phyloP scores from a whole-genome alignment of 768 basidiomycete species.

The Tephrocybe sp. region DNA sequence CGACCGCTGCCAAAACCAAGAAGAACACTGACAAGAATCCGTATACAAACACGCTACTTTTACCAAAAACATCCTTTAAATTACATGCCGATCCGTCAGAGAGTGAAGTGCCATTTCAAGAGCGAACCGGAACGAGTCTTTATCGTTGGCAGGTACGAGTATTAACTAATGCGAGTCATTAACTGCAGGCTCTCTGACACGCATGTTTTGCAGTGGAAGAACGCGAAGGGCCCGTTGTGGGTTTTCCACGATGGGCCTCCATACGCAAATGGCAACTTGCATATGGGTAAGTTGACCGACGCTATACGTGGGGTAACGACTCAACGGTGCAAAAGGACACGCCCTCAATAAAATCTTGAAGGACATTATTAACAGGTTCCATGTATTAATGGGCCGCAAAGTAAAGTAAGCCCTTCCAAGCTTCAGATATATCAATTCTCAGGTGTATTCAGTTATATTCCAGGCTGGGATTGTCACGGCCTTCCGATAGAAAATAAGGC shows the following conservation, averaged over 20 bases:
- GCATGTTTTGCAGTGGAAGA: constrained; percentile 48
- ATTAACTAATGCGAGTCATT: not conserved
- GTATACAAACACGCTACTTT: constrained; percentile 59
- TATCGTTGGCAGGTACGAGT: constrained; percentile 74
- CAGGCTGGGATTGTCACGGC: constrained; percentile 98
- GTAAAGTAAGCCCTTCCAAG: constrained; percentile 62
- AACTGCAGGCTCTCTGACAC: not conserved
- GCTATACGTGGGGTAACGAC: not conserved
- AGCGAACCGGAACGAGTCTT: constrained; percentile 66
- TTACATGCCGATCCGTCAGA: constrained; percentile 65
- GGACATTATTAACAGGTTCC: constrained; percentile 91
- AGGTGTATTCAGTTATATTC: constrained; percentile 64
- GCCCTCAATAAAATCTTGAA: constrained; percentile 95
- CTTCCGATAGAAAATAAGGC: constrained; percentile 97
- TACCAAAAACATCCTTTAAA: constrained; percentile 82
- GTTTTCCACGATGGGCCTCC: constrained; percentile 96
- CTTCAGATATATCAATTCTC: not conserved
- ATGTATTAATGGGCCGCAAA: constrained; percentile 70
- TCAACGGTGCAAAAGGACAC: constrained; percentile 57
- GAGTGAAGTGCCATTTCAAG: constrained; percentile 55
- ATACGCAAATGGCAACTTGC: constrained; percentile 94
- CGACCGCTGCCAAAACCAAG: constrained; percentile 3
- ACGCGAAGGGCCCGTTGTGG: constrained; percentile 66
- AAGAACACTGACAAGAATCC: constrained; percentile 33
- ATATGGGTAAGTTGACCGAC: constrained; percentile 69